Conservation (phyloP, 2,329 filamentous ascomycete genomes). For the Pestalotiopsis sp. region DNA sequence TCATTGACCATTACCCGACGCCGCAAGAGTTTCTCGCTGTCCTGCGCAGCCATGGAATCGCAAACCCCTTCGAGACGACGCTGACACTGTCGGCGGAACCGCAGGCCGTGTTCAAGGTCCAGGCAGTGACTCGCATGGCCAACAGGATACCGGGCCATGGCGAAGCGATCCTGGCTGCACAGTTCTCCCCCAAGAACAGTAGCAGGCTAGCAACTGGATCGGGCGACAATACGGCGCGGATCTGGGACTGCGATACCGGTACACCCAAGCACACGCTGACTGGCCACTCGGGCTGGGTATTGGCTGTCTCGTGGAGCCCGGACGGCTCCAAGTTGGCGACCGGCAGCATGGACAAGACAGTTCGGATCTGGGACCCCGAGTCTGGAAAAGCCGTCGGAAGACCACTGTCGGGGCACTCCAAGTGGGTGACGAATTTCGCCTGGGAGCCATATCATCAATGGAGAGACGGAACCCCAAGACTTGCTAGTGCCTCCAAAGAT, state of each 20-base stretch:
- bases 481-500: constrained; percentile 91
- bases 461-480: constrained; percentile 69
- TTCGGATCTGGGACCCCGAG: constrained; percentile 79
- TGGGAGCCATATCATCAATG: constrained; percentile 96
- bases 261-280: constrained; percentile 85
- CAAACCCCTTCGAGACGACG: constrained; percentile 59
- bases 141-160: constrained; percentile 89
- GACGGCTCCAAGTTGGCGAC: constrained; percentile 83
- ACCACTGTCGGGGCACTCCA: constrained; percentile 80
- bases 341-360: constrained; percentile 89
- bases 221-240: constrained; percentile 86
- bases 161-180: constrained; percentile 82
- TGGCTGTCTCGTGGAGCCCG: constrained; percentile 85
- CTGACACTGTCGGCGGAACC: constrained; percentile 67
- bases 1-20: constrained; percentile 59
- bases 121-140: constrained; percentile 87
- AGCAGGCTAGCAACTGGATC: constrained; percentile 83
- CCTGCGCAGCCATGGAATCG: constrained; percentile 57
- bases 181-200: constrained; percentile 81
- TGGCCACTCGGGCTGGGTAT: constrained; percentile 87
- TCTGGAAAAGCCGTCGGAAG: constrained; percentile 75
- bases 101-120: constrained; percentile 92
- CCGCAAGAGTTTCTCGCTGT: constrained; percentile 52
- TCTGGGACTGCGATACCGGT: constrained; percentile 95
- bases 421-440: constrained; percentile 84